Conservation (phyloP, 805 yeast species). For the Nematodospora valgi region DNA sequence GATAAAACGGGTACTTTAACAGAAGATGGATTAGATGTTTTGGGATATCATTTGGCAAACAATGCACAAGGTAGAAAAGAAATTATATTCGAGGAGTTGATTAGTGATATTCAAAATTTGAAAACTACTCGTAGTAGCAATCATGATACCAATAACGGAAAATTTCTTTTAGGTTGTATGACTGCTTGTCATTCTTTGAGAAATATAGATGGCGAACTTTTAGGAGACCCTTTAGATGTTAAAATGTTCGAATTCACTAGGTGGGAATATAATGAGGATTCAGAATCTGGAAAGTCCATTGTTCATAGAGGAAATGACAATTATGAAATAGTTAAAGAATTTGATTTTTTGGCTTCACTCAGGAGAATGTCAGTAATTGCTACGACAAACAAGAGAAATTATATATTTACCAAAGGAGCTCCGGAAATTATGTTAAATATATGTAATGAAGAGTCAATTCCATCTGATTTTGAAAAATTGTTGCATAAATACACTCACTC, state of each 20-base stretch:
- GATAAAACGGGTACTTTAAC: slow-evolving; percentile 98
- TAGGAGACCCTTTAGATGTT: slow-evolving; percentile 92
- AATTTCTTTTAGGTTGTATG: slow-evolving; percentile 43
- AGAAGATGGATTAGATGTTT: slow-evolving; percentile 91
- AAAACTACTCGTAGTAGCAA: slow-evolving; percentile 6
- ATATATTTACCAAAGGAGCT: slow-evolving; percentile 82
- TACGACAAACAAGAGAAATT: slow-evolving; percentile 22
- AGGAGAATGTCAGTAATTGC: slow-evolving; percentile 89
- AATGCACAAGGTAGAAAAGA: slow-evolving; percentile 41
- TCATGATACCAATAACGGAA: slow-evolving; percentile 30
- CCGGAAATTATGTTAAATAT: slow-evolving; percentile 88
- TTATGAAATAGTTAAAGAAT: slow-evolving; percentile 45
- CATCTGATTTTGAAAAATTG: slow-evolving; percentile 67
- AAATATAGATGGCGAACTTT: slow-evolving; percentile 67
- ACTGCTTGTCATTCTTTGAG: slow-evolving; percentile 87
- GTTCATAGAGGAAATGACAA: slow-evolving; percentile 13
- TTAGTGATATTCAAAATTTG: slow-evolving; percentile 12
- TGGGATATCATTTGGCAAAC: slow-evolving; percentile 49
- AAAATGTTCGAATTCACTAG: slow-evolving; percentile 91
- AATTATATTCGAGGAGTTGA: slow-evolving; percentile 30
- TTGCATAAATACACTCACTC: slow-evolving; percentile 85
- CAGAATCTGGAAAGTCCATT: slow-evolving; percentile 13
- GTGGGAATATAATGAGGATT: slow-evolving; percentile 72
- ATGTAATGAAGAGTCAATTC: slow-evolving; percentile 69
- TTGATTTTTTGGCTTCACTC: slow-evolving; percentile 79